phyloP scores from a whole-genome alignment of 331 rosid genomes.

The Cucumis variabilis region DNA sequence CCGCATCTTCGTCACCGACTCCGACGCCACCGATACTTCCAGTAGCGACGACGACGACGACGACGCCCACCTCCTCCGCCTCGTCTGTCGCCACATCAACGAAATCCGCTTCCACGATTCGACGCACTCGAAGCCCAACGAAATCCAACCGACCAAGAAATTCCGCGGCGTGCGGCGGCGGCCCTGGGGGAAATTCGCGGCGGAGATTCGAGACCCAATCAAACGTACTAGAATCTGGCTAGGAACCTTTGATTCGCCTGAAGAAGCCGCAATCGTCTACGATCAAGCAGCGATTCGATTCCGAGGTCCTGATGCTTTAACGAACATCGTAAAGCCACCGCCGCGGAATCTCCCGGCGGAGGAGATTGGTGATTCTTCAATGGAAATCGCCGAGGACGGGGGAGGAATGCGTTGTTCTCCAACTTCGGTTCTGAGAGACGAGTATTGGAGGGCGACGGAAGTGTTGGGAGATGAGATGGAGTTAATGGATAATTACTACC shows the following conservation, averaged over 20 bases:
- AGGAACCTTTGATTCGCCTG: conserved; percentile 67
- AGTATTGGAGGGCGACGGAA: conserved; percentile 18
- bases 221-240: conserved; percentile 56
- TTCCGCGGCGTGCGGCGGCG: conserved; percentile 68
- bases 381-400: neutral
- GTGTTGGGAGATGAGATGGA: neutral
- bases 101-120: conserved; percentile 52
- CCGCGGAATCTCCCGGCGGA: neutral
- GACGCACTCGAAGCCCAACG: neutral
- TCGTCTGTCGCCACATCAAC: conserved; percentile 40
- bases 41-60: conserved; percentile 49
- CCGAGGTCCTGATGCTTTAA: conserved; percentile 58
- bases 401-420: conserved; percentile 54
- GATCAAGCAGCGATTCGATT: conserved; percentile 62
- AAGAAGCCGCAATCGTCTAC: conserved; percentile 75
- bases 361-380: neutral
- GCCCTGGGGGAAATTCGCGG: conserved; percentile 76
- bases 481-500: neutral
- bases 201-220: conserved; percentile 78
- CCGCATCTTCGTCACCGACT: conserved; percentile 50
- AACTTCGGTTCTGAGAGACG: conserved; percentile 48
- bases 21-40: conserved; percentile 64
- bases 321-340: conserved; percentile 59
- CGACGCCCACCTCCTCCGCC: neutral
- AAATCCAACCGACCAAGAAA: neutral